Conservation (phyloP, 495 filamentous ascomycete species). For the Xylaria telfairii region DNA sequence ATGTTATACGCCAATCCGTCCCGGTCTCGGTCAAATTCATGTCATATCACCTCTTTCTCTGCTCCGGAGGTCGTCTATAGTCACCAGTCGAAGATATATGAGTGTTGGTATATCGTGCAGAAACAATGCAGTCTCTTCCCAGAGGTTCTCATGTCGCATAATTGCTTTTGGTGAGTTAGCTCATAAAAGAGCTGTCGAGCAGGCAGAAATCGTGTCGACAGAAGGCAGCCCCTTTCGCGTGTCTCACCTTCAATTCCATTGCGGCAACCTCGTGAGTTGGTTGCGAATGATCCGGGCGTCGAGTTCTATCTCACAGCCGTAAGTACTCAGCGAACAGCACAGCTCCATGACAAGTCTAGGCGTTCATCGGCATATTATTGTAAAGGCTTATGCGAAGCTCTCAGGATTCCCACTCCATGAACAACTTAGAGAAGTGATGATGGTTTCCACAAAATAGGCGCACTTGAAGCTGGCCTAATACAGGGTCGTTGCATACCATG, state of each 20-base stretch:
- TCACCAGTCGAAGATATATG: neutral
- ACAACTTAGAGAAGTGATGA: neutral
- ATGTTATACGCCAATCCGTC: neutral
- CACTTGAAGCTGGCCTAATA: neutral
- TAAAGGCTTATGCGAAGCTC: neutral
- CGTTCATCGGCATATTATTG: too few species aligned
- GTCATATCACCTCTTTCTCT: neutral
- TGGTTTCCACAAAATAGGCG: neutral
- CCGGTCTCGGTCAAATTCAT: neutral
- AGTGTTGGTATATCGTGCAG: neutral
- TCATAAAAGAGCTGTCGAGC: neutral
- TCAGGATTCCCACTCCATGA: neutral
- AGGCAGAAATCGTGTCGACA: neutral
- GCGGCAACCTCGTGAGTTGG: neutral
- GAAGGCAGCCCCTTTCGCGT: neutral
- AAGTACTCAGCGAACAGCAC: neutral
- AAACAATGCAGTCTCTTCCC: neutral
- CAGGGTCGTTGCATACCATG: neutral
- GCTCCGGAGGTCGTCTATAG: neutral
- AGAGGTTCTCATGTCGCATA: neutral
- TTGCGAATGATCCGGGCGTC: neutral
- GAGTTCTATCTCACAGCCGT: neutral
- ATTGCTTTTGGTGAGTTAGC: neutral
- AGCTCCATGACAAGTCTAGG: neutral
- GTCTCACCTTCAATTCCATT: neutral